Conservation (phyloP, 176 grass and related monocot species). For the Tillandsia fasciculata region DNA sequence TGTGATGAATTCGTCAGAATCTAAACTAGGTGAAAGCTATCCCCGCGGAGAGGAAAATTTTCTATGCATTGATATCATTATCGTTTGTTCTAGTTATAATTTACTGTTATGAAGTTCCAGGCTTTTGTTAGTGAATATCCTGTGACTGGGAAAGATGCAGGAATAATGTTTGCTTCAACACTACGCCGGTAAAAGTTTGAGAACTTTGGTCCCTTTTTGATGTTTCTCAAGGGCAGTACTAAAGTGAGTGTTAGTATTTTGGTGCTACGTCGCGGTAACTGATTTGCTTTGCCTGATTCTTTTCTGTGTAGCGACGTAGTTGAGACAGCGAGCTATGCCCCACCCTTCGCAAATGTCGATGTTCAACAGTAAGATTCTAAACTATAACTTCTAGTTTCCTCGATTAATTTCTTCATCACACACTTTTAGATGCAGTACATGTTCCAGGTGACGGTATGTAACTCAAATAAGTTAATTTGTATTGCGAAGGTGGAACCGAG, state of each 20-base stretch:
- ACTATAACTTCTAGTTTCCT: neutral
- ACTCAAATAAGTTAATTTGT: neutral
- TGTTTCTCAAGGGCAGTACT: neutral
- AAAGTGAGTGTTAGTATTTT: neutral
- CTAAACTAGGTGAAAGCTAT: no score
- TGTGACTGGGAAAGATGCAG: slow-evolving; percentile 69
- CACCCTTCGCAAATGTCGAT: slow-evolving; percentile 75
- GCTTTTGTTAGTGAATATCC: slow-evolving; percentile 93
- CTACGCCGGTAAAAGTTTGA: neutral
- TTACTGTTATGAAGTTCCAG: slow-evolving; percentile 26
- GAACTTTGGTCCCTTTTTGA: neutral
- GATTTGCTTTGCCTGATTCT: slow-evolving; percentile 6
- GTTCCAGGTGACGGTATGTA: neutral
- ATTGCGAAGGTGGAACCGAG: slow-evolving; percentile 56
- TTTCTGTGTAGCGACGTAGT: slow-evolving; percentile 63
- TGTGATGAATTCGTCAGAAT: no score
- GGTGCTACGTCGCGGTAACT: neutral
- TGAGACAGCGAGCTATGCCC: slow-evolving; percentile 81
- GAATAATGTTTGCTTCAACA: neutral
- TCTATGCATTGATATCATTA: no score
- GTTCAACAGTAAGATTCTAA: slow-evolving; percentile 22
- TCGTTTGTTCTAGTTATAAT: no score
- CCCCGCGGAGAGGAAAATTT: no score
- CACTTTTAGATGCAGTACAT: neutral
- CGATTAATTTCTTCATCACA: no score